Percentiles rank a stretch among this genome's conserved stretches.
phyloP scores from a whole-genome alignment of 2,329 filamentous ascomycete species.

The Neurospora sp. region DNA sequence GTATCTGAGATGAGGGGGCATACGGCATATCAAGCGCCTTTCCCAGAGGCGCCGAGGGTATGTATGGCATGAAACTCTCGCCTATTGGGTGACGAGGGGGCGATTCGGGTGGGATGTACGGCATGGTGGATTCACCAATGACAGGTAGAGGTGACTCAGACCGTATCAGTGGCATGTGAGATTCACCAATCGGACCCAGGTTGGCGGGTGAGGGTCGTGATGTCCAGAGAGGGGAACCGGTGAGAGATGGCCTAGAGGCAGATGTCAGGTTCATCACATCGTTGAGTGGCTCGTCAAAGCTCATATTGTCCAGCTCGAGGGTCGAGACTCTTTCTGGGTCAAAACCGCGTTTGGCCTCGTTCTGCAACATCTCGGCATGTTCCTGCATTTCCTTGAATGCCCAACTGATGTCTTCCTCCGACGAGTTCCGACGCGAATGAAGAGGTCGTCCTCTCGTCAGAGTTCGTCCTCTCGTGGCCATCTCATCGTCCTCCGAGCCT shows the following conservation, averaged over 20 bases:
- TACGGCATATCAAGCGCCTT: constrained; percentile 21
- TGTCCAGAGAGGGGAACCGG: constrained; percentile 23
- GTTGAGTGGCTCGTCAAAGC: constrained; percentile 25
- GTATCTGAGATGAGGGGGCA: constrained; percentile 23
- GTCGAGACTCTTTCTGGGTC: constrained; percentile 31
- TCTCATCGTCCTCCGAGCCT: constrained; percentile 48
- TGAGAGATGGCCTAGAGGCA: constrained; percentile 16
- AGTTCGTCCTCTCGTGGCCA: constrained; percentile 27
- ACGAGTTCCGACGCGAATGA: constrained; percentile 45
- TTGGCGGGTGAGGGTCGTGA: constrained; percentile 13
- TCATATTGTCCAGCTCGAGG: constrained; percentile 24
- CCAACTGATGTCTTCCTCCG: constrained; percentile 54
- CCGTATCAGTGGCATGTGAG: constrained; percentile 22
- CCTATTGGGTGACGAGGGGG: constrained; percentile 21
- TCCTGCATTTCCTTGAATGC: constrained; percentile 73
- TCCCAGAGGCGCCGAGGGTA: constrained; percentile 19
- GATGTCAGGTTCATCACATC: constrained; percentile 27
- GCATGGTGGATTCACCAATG: constrained; percentile 21
- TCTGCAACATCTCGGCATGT: constrained; percentile 56
- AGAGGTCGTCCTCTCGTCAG: constrained; percentile 18
- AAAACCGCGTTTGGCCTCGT: constrained; percentile 21
- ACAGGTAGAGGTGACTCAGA: constrained; percentile 19
- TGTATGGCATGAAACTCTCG: constrained; percentile 24
- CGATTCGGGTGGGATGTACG: constrained; percentile 16
- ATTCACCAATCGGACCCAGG: constrained; percentile 22